phyloP scores from a whole-genome alignment of 257 asterid genomes.

The Petunia axillaris region DNA sequence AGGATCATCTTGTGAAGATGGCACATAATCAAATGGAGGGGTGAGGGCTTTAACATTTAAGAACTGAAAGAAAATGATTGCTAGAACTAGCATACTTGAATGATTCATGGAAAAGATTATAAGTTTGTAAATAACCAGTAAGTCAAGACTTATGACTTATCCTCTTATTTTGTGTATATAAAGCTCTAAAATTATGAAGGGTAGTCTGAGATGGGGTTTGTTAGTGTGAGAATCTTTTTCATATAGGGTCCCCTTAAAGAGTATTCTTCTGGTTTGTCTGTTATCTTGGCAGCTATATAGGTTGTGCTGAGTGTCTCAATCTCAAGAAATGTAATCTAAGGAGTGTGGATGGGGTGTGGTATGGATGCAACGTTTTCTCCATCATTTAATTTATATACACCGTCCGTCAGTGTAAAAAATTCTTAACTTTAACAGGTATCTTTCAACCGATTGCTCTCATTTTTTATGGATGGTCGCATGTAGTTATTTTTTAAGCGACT shows the following conservation, averaged over 20 bases:
- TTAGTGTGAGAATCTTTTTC: constrained; percentile 20
- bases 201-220: constrained; percentile 39
- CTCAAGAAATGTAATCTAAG: constrained; percentile 13
- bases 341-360: background rate
- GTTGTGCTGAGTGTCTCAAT: constrained; percentile 16
- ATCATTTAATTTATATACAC: background rate
- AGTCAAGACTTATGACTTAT: constrained; percentile 8
- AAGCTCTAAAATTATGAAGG: constrained; percentile 30
- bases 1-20: constrained; percentile 35
- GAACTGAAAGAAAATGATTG: constrained; percentile 36
- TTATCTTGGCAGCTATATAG: constrained; percentile 27
- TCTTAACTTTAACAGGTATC: too few species aligned
- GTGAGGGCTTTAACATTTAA: constrained; percentile 38
- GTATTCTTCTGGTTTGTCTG: constrained; percentile 29
- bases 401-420: too few species aligned
- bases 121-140: background rate
- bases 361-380: background rate
- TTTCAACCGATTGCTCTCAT: background rate
- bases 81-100: constrained; percentile 29
- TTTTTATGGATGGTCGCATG: background rate
- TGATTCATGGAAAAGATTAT: constrained; percentile 30
- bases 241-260: constrained; percentile 32
- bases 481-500: too few species aligned
- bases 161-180: constrained; percentile 39
- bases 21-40: constrained; percentile 20